A percentile compares a stretch with the other conserved stretches of the same genome.
These are phyloP conservation scores for Chytriomyces sp. DNA, from an alignment of 192 early-diverging fungal species.

Conservation along the genomic window DNA sequence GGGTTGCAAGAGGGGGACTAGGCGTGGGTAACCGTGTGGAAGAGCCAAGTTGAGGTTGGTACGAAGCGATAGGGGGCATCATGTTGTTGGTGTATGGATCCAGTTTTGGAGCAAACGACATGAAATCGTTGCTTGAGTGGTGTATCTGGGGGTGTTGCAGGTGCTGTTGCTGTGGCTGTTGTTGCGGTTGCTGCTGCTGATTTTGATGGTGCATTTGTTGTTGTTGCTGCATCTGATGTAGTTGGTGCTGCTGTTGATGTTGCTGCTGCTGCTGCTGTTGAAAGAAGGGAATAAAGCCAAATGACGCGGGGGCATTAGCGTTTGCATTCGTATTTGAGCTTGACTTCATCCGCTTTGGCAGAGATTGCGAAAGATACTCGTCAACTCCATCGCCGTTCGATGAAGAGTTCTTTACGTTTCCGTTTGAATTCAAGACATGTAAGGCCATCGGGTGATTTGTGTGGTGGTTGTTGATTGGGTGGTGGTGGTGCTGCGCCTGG, in stretches of 20 bases:
- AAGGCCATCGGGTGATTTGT: neutral
- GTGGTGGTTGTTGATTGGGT: neutral
- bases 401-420: neutral
- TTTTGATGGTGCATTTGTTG: neutral
- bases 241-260: neutral
- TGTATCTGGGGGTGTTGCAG: neutral
- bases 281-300: neutral
- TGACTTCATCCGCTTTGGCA: constrained; percentile 17
- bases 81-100: neutral
- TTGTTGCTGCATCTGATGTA: neutral
- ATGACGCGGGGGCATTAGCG: neutral
- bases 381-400: neutral
- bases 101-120: neutral
- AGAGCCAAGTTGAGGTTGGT: neutral
- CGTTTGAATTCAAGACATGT: neutral
- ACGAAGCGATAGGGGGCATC: neutral
- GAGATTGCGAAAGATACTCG: neutral
- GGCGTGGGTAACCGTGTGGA: neutral
- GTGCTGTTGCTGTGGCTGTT: neutral
- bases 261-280: constrained; percentile 2
- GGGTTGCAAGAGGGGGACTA: neutral
- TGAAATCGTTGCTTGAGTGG: neutral
- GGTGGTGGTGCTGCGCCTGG: constrained; percentile 17
- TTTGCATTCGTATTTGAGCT: neutral
- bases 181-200: neutral